Evolutionary conservation across 2,329 filamentous ascomycete genomes (phyloP), one percentile per base, ranked within the genome.

Genomic region (Penicillium rolfsii): DNA sequence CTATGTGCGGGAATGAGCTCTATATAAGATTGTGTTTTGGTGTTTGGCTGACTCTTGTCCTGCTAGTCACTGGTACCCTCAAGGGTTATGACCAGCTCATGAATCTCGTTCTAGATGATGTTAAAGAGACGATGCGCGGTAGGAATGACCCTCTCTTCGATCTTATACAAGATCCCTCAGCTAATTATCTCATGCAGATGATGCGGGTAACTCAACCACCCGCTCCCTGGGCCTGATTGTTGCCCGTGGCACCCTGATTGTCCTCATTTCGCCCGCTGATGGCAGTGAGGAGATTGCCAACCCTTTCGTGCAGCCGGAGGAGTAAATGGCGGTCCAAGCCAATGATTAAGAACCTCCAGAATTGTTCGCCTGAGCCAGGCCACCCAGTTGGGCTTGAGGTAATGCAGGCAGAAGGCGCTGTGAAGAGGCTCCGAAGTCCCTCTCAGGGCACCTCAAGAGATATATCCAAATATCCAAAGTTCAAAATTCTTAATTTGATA

Each of bases 61-160:
- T 22, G 16, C 8, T 72, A 97, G 94, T 97, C 59, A 89, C 88
- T 54, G 95, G 95, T 55, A 91, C 87, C 1, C 83, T 99, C 45
- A 98, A 98, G 79, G 95, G 95, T 64, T 98, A 93, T 77, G 95
- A 99, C 76, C 93, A 95, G 71, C 84, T 99, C 62, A 98, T 98
- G 93, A 99, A 99, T 76, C 84, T 99, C 64, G 95, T 99, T 28
- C 83, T 99, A 59, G 95, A 98, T 73, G 91, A 98, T 69, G 94
- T 96, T 55, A 88, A 95, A 76, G 95, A 99, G 77, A 85, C 89
- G 52, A 88, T 97, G 79, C 86, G 90, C 82, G 94, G 94, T 96
- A 80, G 64, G 84, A 16, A 38, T 24, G 3, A 3, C 24, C 7
- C 4, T 71, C 57, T 16, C 38, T 5, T 22, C 36, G 1, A 52